phyloP scores from a whole-genome alignment of 106 monocot species.

The Dendrobium chrysotoxum region DNA sequence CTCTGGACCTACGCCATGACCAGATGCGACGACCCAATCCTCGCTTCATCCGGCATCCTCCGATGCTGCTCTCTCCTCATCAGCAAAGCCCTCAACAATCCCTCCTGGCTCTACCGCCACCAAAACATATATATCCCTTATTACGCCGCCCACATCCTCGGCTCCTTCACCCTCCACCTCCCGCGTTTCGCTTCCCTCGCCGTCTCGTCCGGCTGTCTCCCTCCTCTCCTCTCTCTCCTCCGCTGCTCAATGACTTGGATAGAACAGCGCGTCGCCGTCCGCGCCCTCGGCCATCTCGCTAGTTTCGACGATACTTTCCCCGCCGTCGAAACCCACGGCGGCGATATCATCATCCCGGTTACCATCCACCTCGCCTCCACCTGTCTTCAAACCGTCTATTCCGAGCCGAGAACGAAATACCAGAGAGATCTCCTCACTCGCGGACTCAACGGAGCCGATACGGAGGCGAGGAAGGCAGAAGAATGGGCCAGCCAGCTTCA shows the following conservation, averaged over 20 bases:
- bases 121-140: constrained; percentile 73
- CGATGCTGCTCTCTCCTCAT: constrained; percentile 54
- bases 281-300: constrained; percentile 66
- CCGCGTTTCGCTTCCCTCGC: constrained; percentile 38
- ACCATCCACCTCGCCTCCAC: constrained; percentile 34
- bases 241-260: constrained; percentile 59
- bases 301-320: constrained; percentile 58
- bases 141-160: constrained; percentile 73
- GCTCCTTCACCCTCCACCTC: constrained; percentile 59
- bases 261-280: constrained; percentile 64
- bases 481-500: constrained; percentile 80
- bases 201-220: constrained; percentile 34
- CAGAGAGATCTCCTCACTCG: constrained; percentile 51
- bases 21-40: constrained; percentile 26
- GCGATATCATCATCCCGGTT: constrained; percentile 28
- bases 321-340: constrained; percentile 25
- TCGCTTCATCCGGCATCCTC: constrained; percentile 39
- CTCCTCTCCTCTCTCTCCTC: constrained; percentile 40
- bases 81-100: constrained; percentile 24
- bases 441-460: constrained; percentile 38
- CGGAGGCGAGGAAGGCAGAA: constrained; percentile 59
- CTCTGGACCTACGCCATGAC: constrained; percentile 63
- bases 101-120: constrained; percentile 33
- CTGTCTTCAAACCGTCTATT: constrained; percentile 33
- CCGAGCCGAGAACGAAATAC: constrained; percentile 22